These are phyloP conservation scores for Esteya vermicola DNA, from an alignment of 2,329 filamentous ascomycete genomes.

Conservation along the genomic window DNA sequence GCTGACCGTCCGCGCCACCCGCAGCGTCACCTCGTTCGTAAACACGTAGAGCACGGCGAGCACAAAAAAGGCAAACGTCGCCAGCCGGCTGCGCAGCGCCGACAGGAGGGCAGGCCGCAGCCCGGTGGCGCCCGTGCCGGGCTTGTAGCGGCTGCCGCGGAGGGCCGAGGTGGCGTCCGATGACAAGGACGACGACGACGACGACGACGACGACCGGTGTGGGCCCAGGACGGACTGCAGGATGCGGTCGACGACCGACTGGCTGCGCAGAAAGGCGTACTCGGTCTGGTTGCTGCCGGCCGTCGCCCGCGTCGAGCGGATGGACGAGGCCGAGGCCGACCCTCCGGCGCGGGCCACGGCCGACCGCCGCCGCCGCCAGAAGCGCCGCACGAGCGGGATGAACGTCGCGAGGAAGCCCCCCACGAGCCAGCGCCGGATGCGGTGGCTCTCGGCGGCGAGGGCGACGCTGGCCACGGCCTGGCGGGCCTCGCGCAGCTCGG, in stretches of 20 bases:
- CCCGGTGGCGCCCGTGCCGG: too few species aligned
- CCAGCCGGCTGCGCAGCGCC: slow-evolving; percentile 30
- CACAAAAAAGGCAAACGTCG: slow-evolving; percentile 37
- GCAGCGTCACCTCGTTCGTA: slow-evolving; percentile 41
- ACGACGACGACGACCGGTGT: too few species aligned
- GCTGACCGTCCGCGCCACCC: slow-evolving; percentile 36
- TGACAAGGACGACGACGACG: too few species aligned
- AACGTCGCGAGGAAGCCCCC: slow-evolving; percentile 37
- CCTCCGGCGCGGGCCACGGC: background rate
- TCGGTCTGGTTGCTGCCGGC: slow-evolving; percentile 37
- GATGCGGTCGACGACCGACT: slow-evolving; percentile 34
- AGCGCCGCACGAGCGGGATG: slow-evolving; percentile 34
- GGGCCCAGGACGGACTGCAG: slow-evolving; percentile 24
- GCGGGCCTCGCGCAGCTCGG: slow-evolving; percentile 29
- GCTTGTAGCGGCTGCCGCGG: too few species aligned
- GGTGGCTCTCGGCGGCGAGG: slow-evolving; percentile 29
- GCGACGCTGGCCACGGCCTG: slow-evolving; percentile 27
- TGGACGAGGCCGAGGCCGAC: background rate
- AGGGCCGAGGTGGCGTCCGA: too few species aligned
- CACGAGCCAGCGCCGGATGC: slow-evolving; percentile 38
- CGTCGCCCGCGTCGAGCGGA: slow-evolving; percentile 7
- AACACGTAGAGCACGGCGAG: slow-evolving; percentile 45
- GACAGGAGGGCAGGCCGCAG: too few species aligned
- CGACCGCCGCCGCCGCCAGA: slow-evolving; percentile 28
- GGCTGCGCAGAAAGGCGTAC: slow-evolving; percentile 39